Conservation (phyloP, 2,329 filamentous ascomycete genomes). For the Fusarium odoratissimum region DNA sequence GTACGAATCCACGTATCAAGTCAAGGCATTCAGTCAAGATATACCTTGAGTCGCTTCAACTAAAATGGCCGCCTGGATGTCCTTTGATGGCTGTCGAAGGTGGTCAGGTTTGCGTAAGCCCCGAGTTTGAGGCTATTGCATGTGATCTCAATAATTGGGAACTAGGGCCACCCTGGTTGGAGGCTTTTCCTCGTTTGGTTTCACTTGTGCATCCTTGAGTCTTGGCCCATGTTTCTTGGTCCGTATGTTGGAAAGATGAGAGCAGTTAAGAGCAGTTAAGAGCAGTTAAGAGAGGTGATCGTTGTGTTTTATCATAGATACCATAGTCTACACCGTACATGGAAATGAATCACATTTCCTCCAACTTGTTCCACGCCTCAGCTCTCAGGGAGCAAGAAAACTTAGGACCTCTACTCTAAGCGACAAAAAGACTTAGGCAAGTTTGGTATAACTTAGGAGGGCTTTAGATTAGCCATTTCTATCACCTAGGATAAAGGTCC, state of each 20-base stretch:
- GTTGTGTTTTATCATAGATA: neutral
- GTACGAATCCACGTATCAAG: conserved; percentile 32
- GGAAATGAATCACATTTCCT: neutral
- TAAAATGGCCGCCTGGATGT: conserved; percentile 37
- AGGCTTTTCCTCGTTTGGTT: conserved; percentile 39
- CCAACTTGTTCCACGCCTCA: neutral
- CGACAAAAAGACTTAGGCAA: neutral
- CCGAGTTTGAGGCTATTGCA: conserved; percentile 38
- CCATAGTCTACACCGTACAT: neutral
- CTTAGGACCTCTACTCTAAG: neutral
- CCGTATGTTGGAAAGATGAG: neutral
- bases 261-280: no score
- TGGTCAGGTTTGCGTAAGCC: conserved; percentile 32
- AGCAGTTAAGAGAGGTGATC: neutral
- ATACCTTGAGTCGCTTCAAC: conserved; percentile 36
- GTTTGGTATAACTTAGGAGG: rapidly evolving
- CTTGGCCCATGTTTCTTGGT: neutral
- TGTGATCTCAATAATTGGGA: conserved; percentile 42
- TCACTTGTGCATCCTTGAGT: conserved; percentile 27
- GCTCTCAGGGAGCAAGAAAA: rapidly evolving
- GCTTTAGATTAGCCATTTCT: neutral
- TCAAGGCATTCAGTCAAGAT: conserved; percentile 40
- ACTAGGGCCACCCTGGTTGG: conserved; percentile 37
- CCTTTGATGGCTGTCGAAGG: conserved; percentile 25
- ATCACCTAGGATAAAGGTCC: rapidly evolving